Evolutionary conservation across 2,329 filamentous ascomycete genomes (phyloP).

Genomic region (Xylaria sp.): DNA sequence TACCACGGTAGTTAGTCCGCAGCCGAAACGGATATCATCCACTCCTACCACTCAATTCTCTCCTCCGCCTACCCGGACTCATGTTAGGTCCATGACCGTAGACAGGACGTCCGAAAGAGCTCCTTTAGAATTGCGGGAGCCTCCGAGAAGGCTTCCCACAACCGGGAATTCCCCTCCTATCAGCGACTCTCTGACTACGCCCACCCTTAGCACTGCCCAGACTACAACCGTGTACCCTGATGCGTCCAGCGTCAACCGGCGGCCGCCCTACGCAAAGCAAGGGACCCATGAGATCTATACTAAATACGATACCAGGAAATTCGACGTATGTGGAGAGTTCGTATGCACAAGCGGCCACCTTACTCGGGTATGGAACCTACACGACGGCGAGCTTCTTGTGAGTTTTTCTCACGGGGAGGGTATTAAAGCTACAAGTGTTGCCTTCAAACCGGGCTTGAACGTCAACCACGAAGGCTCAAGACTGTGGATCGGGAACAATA

Average conservation of each 20-base stretch:
- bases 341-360: constrained; percentile 86
- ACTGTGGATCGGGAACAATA: constrained; percentile 88
- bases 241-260: constrained; percentile 79
- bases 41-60: constrained; percentile 52
- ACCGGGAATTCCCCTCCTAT: constrained; percentile 23
- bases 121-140: constrained; percentile 46
- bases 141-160: constrained; percentile 34
- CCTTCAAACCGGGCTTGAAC: constrained; percentile 81
- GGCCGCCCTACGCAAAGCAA: constrained; percentile 75
- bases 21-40: constrained; percentile 51
- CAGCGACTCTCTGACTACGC: constrained; percentile 28
- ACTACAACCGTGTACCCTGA: constrained; percentile 77
- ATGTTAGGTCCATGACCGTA: constrained; percentile 58
- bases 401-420: constrained; percentile 85
- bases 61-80: constrained; percentile 49
- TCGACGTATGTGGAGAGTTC: constrained; percentile 87
- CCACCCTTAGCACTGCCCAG: constrained; percentile 50
- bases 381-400: constrained; percentile 80
- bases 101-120: constrained; percentile 49
- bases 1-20: constrained; percentile 31
- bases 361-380: constrained; percentile 86
- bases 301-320: constrained; percentile 83
- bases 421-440: constrained; percentile 77
- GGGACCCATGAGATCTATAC: constrained; percentile 78
- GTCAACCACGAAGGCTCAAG: constrained; percentile 80